A percentile compares a stretch with the other conserved stretches of the same genome.
Evolutionary conservation across 2,329 filamentous ascomycete genomes (phyloP).

Genomic region (Alternaria triticina): DNA sequence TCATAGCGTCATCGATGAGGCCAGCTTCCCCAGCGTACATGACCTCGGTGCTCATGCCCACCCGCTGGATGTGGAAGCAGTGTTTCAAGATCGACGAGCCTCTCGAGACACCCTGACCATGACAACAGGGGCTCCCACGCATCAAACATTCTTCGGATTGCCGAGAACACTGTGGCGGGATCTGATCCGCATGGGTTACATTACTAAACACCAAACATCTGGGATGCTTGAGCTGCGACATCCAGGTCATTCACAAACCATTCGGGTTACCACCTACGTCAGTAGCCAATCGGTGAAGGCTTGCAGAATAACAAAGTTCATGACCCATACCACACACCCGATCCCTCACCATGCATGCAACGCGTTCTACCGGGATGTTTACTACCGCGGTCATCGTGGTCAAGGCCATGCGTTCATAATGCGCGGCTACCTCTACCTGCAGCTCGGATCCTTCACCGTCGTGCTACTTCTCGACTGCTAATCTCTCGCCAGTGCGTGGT

Average conservation of each 20-base stretch:
- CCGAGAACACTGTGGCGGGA: constrained; percentile 13
- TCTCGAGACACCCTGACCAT: not conserved
- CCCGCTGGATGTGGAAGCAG: not conserved
- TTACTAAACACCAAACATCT: constrained; percentile 31
- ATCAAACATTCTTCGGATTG: not conserved
- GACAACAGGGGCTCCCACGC: constrained; percentile 14
- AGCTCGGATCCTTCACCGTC: not conserved
- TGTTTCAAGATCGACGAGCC: constrained; percentile 1
- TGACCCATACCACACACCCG: not conserved
- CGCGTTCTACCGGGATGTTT: constrained; percentile 11
- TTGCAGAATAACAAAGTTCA: constrained; percentile 20
- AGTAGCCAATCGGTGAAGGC: constrained; percentile 16
- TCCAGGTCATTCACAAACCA: constrained; percentile 13
- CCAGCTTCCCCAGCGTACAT: not conserved
- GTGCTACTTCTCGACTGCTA: constrained; percentile 5
- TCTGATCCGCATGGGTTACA: constrained; percentile 5
- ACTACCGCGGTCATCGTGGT: constrained; percentile 12
- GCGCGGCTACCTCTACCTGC: constrained; percentile 7
- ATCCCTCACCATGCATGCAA: constrained; percentile 14
- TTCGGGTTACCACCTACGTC: constrained; percentile 5
- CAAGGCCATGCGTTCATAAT: constrained; percentile 18
- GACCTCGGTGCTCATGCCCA: not conserved
- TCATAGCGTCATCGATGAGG: not conserved
- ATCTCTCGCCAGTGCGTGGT: constrained; percentile 13
- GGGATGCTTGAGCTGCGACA: constrained; percentile 22